A percentile compares a stretch with the other conserved stretches of the same genome.
phyloP scores from a whole-genome alignment of 108 stramenopile genomes.

The Asterionellopsis glacialis region DNA sequence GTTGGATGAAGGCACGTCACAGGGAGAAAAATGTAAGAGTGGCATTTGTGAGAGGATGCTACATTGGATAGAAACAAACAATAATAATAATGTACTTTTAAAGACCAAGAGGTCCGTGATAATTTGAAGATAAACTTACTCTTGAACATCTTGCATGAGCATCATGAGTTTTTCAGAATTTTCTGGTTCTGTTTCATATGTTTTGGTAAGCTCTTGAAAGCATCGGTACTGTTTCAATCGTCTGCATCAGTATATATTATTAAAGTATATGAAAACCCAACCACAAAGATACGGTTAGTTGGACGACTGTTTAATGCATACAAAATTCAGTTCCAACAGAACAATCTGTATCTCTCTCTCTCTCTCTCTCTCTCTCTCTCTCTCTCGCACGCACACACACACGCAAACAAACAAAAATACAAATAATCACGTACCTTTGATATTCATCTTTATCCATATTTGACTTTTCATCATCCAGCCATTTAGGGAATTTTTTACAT shows the following conservation, averaged over 20 bases:
- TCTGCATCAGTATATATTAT: too few relatives aligned
- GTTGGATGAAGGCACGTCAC: background rate
- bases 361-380: too few relatives aligned
- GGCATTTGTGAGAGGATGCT: background rate
- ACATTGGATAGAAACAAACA: too few relatives aligned
- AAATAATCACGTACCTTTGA: conserved; percentile 32
- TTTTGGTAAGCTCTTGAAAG: conserved; percentile 84
- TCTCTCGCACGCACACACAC: too few relatives aligned
- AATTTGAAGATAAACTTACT: conserved; percentile 51
- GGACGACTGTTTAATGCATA: too few relatives aligned
- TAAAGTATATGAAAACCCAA: too few relatives aligned
- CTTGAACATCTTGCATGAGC: conserved; percentile 90
- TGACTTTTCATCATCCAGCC: conserved; percentile 76
- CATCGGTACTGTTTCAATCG: conserved; percentile 85
- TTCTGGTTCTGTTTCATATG: conserved; percentile 91
- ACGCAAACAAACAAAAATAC: background rate
- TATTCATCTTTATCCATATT: conserved; percentile 55
- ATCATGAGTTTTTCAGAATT: conserved; percentile 62
- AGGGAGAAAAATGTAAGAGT: background rate
- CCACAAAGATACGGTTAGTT: too few relatives aligned
- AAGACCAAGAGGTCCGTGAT: too few relatives aligned
- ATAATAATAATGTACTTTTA: too few relatives aligned
- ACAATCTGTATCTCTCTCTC: too few relatives aligned
- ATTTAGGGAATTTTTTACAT: conserved; percentile 83
- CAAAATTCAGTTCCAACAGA: too few relatives aligned